Percentiles rank a stretch among this genome's conserved stretches.
phyloP scores from a whole-genome alignment of 805 yeast genomes.

The Ogataea populi-albae region DNA sequence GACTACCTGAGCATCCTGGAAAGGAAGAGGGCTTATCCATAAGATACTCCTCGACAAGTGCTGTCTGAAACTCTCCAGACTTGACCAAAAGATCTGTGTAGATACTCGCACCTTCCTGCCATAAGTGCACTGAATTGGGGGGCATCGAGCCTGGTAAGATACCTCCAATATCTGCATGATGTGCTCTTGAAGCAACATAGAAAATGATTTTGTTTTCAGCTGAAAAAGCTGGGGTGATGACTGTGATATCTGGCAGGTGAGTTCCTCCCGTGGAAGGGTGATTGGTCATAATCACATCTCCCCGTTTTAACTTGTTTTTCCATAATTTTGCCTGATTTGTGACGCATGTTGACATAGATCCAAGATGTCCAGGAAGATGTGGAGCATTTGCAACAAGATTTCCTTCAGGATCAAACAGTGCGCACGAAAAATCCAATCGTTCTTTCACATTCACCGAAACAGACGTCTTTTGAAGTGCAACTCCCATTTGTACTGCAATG shows the following conservation, averaged over 20 bases:
- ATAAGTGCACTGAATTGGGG: constrained; percentile 76
- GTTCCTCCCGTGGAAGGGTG: constrained; percentile 82
- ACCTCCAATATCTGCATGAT: constrained; percentile 96
- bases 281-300: constrained; percentile 73
- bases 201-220: constrained; percentile 54
- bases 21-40: constrained; percentile 70
- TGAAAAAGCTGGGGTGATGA: constrained; percentile 85
- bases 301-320: constrained; percentile 59
- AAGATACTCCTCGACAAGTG: constrained; percentile 57
- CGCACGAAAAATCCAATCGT: constrained; percentile 79
- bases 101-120: constrained; percentile 89
- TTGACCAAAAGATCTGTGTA: constrained; percentile 69
- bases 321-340: constrained; percentile 60
- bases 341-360: constrained; percentile 80
- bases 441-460: constrained; percentile 82
- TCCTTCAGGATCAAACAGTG: constrained; percentile 69
- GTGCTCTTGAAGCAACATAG: constrained; percentile 91
- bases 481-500: constrained; percentile 87
- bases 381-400: constrained; percentile 84
- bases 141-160: constrained; percentile 92
- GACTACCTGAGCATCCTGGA: constrained; percentile 86
- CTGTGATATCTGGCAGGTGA: constrained; percentile 86
- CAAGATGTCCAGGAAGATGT: constrained; percentile 79
- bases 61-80: constrained; percentile 72
- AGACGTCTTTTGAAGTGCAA: constrained; percentile 69